Evolutionary conservation across 805 yeast species (phyloP).

Genomic region (Saturnispora gosingensis): DNA sequence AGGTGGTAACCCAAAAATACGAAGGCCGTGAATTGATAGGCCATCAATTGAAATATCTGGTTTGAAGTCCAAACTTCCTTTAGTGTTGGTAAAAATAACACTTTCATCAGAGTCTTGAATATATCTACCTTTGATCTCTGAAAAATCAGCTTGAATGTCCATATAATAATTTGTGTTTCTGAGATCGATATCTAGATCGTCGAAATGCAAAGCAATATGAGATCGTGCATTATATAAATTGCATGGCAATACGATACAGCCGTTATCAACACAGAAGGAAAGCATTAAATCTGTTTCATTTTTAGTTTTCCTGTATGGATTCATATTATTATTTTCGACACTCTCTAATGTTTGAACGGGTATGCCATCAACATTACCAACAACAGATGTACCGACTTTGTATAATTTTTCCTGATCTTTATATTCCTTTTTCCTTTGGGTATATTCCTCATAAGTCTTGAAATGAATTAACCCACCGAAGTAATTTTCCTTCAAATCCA

Average conservation of each 20-base stretch:
- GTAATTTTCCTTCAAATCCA: constrained; percentile 76
- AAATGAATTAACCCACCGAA: constrained; percentile 83
- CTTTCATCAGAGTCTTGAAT: constrained; percentile 20
- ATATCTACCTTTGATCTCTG: constrained; percentile 40
- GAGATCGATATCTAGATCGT: constrained; percentile 65
- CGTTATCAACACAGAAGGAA: constrained; percentile 58
- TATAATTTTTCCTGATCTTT: not conserved
- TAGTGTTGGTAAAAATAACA: constrained; percentile 21
- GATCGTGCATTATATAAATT: constrained; percentile 53
- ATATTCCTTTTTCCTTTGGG: constrained; percentile 15
- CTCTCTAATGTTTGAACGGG: constrained; percentile 4
- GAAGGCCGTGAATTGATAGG: constrained; percentile 67
- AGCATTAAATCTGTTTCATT: constrained; percentile 76
- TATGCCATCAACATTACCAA: constrained; percentile 10
- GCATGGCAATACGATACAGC: constrained; percentile 65
- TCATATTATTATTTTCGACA: constrained; percentile 16
- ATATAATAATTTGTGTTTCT: constrained; percentile 85
- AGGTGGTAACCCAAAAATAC: constrained; percentile 92
- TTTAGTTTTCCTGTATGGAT: constrained; percentile 31
- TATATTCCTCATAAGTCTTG: constrained; percentile 77
- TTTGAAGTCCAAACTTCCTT: constrained; percentile 11
- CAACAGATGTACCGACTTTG: constrained; percentile 4
- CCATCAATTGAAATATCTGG: constrained; percentile 52
- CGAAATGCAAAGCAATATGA: constrained; percentile 54
- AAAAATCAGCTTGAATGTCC: constrained; percentile 74